Conservation (phyloP, 805 yeast genomes). For the Metschnikowia vanudenii region DNA sequence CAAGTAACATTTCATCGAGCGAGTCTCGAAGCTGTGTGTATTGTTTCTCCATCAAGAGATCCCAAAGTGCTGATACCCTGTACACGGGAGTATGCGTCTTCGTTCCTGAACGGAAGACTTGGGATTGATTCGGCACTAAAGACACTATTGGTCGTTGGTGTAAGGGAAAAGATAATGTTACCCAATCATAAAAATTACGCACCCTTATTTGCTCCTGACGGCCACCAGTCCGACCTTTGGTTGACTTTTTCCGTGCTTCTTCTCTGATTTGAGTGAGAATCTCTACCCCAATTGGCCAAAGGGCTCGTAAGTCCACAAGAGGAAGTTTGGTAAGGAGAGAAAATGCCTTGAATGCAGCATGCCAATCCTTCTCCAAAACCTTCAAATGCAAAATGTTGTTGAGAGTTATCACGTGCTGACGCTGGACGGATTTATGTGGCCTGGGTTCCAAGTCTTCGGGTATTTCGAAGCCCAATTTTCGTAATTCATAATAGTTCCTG, state of each 20-base stretch:
- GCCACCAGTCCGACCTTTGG: background rate
- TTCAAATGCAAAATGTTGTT: constrained; percentile 48
- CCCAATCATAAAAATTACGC: constrained; percentile 39
- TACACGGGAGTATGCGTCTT: constrained; percentile 42
- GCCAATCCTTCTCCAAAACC: constrained; percentile 53
- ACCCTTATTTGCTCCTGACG: constrained; percentile 21
- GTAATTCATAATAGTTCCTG: constrained; percentile 8
- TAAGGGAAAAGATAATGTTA: constrained; percentile 28
- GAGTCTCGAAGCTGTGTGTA: constrained; percentile 33
- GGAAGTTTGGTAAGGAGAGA: constrained; percentile 48
- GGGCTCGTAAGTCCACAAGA: constrained; percentile 48
- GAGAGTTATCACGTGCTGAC: constrained; percentile 35
- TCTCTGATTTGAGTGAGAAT: constrained; percentile 33
- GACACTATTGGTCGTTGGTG: constrained; percentile 10
- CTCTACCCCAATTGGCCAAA: constrained; percentile 67
- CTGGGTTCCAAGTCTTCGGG: constrained; percentile 13
- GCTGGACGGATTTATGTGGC: constrained; percentile 10
- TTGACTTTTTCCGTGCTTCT: background rate
- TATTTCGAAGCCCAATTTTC: constrained; percentile 18
- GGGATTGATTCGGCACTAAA: constrained; percentile 25
- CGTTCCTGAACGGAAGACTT: constrained; percentile 42
- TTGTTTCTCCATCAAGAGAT: constrained; percentile 35
- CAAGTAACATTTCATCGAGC: constrained; percentile 37
- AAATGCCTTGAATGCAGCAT: constrained; percentile 51
- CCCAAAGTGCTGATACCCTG: constrained; percentile 43